These are phyloP conservation scores for Barnettozyma pratensis DNA, from an alignment of 805 yeast species.

Conservation along the genomic window DNA sequence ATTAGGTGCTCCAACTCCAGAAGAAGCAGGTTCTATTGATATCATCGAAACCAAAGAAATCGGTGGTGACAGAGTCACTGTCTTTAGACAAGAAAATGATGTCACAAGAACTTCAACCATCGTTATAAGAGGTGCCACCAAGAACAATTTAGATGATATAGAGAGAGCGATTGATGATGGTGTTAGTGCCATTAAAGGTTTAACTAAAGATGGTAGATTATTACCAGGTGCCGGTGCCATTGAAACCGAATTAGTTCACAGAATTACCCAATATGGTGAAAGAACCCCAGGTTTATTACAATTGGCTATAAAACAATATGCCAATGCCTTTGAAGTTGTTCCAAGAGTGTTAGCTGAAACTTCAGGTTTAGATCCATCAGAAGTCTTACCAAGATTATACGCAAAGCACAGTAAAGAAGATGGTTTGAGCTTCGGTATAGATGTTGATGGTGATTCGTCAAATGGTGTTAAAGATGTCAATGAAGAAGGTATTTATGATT, in stretches of 20 bases:
- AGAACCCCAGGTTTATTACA: constrained; percentile 90
- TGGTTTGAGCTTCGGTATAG: constrained; percentile 52
- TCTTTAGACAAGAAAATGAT: constrained; percentile 70
- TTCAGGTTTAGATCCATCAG: constrained; percentile 86
- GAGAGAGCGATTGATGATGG: constrained; percentile 98
- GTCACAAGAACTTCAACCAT: constrained; percentile 85
- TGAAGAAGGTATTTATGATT: constrained; percentile 68
- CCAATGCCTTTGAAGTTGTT: constrained; percentile 89
- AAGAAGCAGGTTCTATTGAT: constrained; percentile 87
- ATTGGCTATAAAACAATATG: constrained; percentile 90
- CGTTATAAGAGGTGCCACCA: constrained; percentile 93
- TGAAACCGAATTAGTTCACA: constrained; percentile 81
- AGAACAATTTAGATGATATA: constrained; percentile 85
- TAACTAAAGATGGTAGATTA: constrained; percentile 74
- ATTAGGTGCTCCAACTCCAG: constrained; percentile 91
- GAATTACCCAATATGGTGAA: constrained; percentile 82
- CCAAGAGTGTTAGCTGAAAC: constrained; percentile 94
- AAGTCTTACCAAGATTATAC: constrained; percentile 81
- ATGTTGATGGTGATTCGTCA: constrained; percentile 68
- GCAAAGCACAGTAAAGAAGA: constrained; percentile 68
- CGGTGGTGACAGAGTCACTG: constrained; percentile 96
- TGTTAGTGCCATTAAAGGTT: constrained; percentile 84
- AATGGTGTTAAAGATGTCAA: constrained; percentile 70
- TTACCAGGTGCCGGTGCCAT: constrained; percentile 96
- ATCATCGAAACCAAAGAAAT: constrained; percentile 87